These are phyloP conservation scores for Saccharum spontaneum DNA, from an alignment of 176 grass and related monocot genomes.

Conservation along the genomic window DNA sequence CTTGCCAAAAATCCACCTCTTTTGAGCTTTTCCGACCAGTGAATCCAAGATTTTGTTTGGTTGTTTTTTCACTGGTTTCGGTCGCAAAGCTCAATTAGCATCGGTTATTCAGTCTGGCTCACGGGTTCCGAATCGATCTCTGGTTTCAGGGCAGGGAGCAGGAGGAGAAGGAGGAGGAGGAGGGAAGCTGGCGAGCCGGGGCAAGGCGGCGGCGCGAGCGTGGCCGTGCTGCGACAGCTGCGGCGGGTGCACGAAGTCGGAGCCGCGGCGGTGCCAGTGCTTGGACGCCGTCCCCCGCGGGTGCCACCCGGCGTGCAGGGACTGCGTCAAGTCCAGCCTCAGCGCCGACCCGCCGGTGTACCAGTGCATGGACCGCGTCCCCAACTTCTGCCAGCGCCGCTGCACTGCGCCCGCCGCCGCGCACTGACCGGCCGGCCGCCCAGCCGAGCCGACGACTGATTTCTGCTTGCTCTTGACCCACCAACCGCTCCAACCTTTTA, in stretches of 20 bases:
- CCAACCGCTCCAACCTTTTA: not conserved
- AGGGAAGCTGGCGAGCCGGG: not conserved
- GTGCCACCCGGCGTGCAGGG: slow-evolving; percentile 81
- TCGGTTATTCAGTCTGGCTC: not conserved
- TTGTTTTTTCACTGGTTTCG: not conserved
- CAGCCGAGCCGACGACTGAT: not conserved
- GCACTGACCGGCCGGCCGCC: not conserved
- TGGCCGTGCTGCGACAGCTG: slow-evolving; percentile 85
- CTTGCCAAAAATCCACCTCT: not conserved
- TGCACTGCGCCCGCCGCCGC: slow-evolving; percentile 32
- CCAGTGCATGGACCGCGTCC: slow-evolving; percentile 73
- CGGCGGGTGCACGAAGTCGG: slow-evolving; percentile 67
- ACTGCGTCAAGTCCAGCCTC: slow-evolving; percentile 68
- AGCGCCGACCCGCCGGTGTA: slow-evolving; percentile 64
- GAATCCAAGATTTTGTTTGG: not conserved
- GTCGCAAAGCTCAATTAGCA: too few relatives aligned
- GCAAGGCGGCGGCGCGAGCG: not conserved
- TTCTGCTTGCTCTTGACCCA: not conserved
- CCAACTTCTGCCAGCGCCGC: slow-evolving; percentile 51
- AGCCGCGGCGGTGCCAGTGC: slow-evolving; percentile 57
- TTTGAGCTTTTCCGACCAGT: not conserved
- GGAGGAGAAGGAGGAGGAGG: not conserved
- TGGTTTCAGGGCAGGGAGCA: slow-evolving; percentile 11
- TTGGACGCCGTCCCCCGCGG: slow-evolving; percentile 47
- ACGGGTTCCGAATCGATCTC: not conserved